Evolutionary conservation across 805 yeast genomes (phyloP), one percentile per base, ranked within the genome.

Genomic region (Myxozyma melibiosi): DNA sequence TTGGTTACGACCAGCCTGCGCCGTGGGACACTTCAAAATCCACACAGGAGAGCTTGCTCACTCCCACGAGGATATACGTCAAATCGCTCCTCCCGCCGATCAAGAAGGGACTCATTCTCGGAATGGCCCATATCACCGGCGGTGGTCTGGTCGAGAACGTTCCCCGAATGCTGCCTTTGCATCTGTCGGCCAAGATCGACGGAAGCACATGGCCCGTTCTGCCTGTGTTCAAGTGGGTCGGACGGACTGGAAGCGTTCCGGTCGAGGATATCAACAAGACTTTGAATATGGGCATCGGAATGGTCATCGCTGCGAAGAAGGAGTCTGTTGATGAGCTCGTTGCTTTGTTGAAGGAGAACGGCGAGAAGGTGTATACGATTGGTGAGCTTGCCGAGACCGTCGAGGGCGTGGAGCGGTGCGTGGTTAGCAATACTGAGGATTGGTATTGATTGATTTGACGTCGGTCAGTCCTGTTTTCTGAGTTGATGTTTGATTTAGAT

Each of bases 91-190:
- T 94, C 61, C 86, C 87, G 46, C 83, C 88, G 1, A 80, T 91
- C 62, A 80, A 79, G 66, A 78, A 86, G 67, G 84, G 79, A 33
- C 74, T 87, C 55, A 70, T 92, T 46, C 78, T 90, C 54, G 99
- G 97, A 57, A 80, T 94, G 70, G 96, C 99, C 2, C 96, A 94
- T 69, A 94, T 94, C 68, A 94, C 99, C 24, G 99, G 99, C 61
- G 99, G 99, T 72, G 99, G 99, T 51, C 78, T 94, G 52, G 85
- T 94, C 28, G 99, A 94, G 74, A 94, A 94, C 73, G 84, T 92
- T 57, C 99, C 99, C 53, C 84, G 99, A 71, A 94, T 96, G 18
- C 78, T 94, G 61, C 99, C 99, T 57, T 74, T 81, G 56, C 73
- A 83, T 66, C 76, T 94, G 61, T 84, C 85, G 67, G 99, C 97